Evolutionary conservation across 148 eudicot genomes (phyloP), one percentile per base, ranked within the genome.

Genomic region (Suaeda aralocaspica): DNA sequence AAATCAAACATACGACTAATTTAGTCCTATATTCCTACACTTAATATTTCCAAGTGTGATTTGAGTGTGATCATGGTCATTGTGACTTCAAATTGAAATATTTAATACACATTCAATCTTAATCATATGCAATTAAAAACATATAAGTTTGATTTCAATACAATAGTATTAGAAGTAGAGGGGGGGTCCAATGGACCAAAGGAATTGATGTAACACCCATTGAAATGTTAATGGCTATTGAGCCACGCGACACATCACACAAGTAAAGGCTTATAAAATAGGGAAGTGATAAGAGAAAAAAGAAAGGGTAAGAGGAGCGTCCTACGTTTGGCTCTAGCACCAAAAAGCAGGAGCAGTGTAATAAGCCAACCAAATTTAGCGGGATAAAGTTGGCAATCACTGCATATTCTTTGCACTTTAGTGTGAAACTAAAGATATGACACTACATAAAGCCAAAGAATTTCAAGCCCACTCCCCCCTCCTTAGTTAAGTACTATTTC

Each of bases 221-320:
- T 12, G 14, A 44, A 44, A 25, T 51, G 68, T 64, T 1, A n/a
- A n/a, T 28, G 42, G 21, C 21, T 2, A 31, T 46, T 48, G 59
- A 72, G 75, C 68, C 68, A 72, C 60, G 60, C 59, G 57, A 58
- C 21, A n/a, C n/a, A n/a, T 8, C 36, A 58, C 61, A 46, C 25
- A 60, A 30, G 34, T 22, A 16, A 8, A 33, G 19, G n/a, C 14
- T 19, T 33, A 60, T 33, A 33, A 15, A 24, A 50, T 21, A 19
- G 21, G 1, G 2, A 28, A 15, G 62, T 5, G 9, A 49, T 12
- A 4, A 67, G 25, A 44, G 5, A 36, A 36, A 3, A n/a, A 22
- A 50, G 67, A 78, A 69, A n/a, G 53, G 44, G 45, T 4, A 34
- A 58, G 81, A 68, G 81, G 81, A 78, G 77, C 81, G 81, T 78